Evolutionary conservation across 805 yeast genomes (phyloP).

Genomic region (Monosporozyma yasuniensis): DNA sequence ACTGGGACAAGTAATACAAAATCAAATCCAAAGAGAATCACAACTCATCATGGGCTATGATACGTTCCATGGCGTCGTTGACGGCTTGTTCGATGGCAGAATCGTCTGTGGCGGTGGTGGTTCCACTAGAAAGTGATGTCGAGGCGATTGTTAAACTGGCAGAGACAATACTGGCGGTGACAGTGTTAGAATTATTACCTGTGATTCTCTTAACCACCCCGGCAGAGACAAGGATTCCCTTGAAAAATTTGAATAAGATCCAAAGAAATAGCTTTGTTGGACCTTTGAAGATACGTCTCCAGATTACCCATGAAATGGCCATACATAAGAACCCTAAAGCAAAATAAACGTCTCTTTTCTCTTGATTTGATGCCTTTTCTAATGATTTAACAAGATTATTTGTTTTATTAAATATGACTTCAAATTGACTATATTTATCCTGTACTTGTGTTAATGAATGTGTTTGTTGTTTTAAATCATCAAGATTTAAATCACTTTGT

Average conservation of each 20-base stretch:
- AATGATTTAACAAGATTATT: constrained; percentile 24
- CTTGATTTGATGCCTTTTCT: constrained; percentile 27
- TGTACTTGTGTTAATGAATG: constrained; percentile 20
- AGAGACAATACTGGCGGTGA: neutral
- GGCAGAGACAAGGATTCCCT: constrained; percentile 22
- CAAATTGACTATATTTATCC: constrained; percentile 27
- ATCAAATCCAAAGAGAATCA: neutral
- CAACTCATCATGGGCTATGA: constrained; percentile 19
- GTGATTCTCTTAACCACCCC: constrained; percentile 17
- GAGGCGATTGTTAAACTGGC: neutral
- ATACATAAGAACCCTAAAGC: constrained; percentile 22
- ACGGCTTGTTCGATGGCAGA: constrained; percentile 15
- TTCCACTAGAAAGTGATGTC: neutral
- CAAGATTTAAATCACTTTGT: constrained; percentile 29
- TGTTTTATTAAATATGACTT: constrained; percentile 23
- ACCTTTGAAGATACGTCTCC: constrained; percentile 29
- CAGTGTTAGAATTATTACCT: neutral
- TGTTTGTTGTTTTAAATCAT: constrained; percentile 28
- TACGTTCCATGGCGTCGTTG: constrained; percentile 21
- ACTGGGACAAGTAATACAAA: neutral
- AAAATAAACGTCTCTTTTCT: constrained; percentile 28
- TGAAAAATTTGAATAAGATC: constrained; percentile 31
- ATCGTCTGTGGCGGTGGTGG: neutral
- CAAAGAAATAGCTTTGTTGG: constrained; percentile 27
- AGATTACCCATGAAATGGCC: constrained; percentile 29